Evolutionary conservation across 495 filamentous ascomycete species (phyloP).

Genomic region (Lophiostoma macrostomum): DNA sequence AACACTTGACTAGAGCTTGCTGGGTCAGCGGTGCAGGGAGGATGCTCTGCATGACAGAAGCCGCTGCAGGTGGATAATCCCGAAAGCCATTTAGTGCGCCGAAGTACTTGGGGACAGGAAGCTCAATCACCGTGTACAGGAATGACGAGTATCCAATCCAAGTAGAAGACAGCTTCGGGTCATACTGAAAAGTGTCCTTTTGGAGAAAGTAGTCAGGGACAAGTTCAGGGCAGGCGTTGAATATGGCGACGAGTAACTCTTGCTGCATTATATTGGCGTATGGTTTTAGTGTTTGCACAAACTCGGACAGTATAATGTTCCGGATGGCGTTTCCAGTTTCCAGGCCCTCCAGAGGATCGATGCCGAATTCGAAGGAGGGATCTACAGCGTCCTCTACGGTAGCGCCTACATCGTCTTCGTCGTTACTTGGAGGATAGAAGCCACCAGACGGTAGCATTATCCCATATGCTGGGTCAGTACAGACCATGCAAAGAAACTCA

Average conservation of each 20-base stretch:
- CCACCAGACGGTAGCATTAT: slow-evolving; percentile 65
- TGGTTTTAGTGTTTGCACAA: slow-evolving; percentile 76
- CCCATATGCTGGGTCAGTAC: slow-evolving; percentile 66
- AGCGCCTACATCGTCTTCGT: slow-evolving; percentile 42
- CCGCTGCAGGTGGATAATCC: slow-evolving; percentile 66
- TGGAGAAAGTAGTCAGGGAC: slow-evolving; percentile 79
- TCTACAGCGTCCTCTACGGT: slow-evolving; percentile 37
- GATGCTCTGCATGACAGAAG: slow-evolving; percentile 76
- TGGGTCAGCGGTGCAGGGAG: slow-evolving; percentile 79
- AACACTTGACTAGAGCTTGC: slow-evolving; percentile 69
- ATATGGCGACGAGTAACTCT: slow-evolving; percentile 75
- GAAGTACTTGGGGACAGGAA: slow-evolving; percentile 69
- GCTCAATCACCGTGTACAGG: slow-evolving; percentile 70
- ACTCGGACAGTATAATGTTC: slow-evolving; percentile 70
- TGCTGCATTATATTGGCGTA: slow-evolving; percentile 77
- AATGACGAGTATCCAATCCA: slow-evolving; percentile 94
- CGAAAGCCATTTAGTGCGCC: slow-evolving; percentile 49
- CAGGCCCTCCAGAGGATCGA: slow-evolving; percentile 57
- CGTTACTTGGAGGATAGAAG: slow-evolving; percentile 68
- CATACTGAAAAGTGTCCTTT: slow-evolving; percentile 77
- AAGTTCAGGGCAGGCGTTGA: slow-evolving; percentile 76
- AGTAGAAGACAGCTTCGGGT: slow-evolving; percentile 83
- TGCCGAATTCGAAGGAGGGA: slow-evolving; percentile 57
- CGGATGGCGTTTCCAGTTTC: slow-evolving; percentile 55
- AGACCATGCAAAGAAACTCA: slow-evolving; percentile 67